These are phyloP conservation scores for Allomyces javanicus DNA, from an alignment of 192 early-diverging fungal genomes.

Conservation along the genomic window DNA sequence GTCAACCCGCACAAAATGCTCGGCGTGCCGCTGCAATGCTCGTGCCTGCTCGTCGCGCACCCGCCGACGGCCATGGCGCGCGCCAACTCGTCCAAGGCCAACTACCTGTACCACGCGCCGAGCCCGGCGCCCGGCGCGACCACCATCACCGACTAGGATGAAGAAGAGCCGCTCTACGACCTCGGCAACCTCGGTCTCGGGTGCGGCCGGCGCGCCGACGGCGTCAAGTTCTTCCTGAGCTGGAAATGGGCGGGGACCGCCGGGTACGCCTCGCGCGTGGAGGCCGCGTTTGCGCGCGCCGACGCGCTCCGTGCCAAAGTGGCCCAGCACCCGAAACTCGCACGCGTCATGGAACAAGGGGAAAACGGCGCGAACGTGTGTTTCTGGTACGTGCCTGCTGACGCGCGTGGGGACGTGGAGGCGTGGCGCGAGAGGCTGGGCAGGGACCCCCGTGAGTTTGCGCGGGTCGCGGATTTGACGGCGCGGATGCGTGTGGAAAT, in stretches of 20 bases:
- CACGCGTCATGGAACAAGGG: conserved; percentile 17
- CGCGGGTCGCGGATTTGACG: conserved; percentile 17
- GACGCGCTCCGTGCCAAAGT: conserved; percentile 18
- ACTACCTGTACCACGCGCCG: conserved; percentile 39
- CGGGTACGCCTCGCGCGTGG: conserved; percentile 34
- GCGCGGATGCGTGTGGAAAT: conserved; percentile 23
- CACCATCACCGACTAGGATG: conserved; percentile 1
- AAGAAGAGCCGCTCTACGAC: conserved; percentile 28
- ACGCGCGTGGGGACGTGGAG: conserved; percentile 4
- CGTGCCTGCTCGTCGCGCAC: conserved; percentile 39
- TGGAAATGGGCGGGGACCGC: conserved; percentile 54
- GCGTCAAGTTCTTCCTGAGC: conserved; percentile 53
- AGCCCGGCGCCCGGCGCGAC: not conserved
- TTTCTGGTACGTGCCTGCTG: conserved; percentile 50
- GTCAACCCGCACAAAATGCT: conserved; percentile 71
- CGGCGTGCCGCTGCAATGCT: conserved; percentile 59
- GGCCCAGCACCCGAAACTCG: conserved; percentile 13
- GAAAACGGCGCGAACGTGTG: conserved; percentile 28
- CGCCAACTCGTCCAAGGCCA: conserved; percentile 40
- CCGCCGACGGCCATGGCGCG: conserved; percentile 23
- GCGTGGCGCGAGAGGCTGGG: conserved; percentile 9
- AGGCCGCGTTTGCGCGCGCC: conserved; percentile 32
- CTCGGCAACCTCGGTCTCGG: conserved; percentile 58
- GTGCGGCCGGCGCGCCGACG: conserved; percentile 59
- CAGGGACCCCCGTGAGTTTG: conserved; percentile 11